Conservation (phyloP, 768 basidiomycete genomes). For the Symmetrospora coprosmae region DNA sequence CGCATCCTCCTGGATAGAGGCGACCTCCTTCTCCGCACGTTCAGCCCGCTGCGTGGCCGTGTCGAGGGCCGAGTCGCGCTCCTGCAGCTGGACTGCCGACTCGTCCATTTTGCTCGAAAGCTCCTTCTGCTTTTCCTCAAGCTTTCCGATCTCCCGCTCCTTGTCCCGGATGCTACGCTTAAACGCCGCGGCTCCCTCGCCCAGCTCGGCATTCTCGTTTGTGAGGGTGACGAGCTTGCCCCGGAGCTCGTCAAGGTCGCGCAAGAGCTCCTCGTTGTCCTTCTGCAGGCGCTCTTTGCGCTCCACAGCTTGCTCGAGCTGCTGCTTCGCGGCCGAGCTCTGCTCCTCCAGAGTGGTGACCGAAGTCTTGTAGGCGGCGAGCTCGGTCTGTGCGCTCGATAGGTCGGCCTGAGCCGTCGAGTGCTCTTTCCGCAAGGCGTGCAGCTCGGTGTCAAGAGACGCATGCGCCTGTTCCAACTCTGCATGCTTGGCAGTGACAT, state of each 20-base stretch:
- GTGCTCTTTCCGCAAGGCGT: not conserved
- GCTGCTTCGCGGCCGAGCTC: not conserved
- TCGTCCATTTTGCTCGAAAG: not conserved
- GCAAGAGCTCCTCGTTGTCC: slow-evolving; percentile 22
- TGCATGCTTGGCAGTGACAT: not conserved
- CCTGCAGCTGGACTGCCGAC: too few species aligned
- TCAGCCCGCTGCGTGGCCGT: not conserved
- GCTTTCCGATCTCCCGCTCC: not conserved
- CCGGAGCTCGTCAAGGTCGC: slow-evolving; percentile 15
- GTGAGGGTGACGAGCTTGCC: slow-evolving; percentile 1
- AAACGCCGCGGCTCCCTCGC: not conserved
- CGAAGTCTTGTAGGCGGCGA: not conserved
- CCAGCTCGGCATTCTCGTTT: not conserved
- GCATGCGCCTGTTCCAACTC: not conserved
- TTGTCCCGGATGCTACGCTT: not conserved
- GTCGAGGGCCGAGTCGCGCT: too few species aligned
- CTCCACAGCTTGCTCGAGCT: not conserved
- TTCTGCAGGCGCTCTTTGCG: slow-evolving; percentile 9
- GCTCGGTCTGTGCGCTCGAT: not conserved
- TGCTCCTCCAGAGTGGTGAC: not conserved
- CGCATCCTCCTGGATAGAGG: slow-evolving; percentile 5
- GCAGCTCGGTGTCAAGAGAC: not conserved
- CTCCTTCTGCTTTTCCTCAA: not conserved
- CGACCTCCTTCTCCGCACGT: slow-evolving; percentile 4
- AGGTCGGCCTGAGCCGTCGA: not conserved